These are phyloP conservation scores for Globisporangium lucens DNA, from an alignment of 352 stramenopile species.

Conservation along the genomic window DNA sequence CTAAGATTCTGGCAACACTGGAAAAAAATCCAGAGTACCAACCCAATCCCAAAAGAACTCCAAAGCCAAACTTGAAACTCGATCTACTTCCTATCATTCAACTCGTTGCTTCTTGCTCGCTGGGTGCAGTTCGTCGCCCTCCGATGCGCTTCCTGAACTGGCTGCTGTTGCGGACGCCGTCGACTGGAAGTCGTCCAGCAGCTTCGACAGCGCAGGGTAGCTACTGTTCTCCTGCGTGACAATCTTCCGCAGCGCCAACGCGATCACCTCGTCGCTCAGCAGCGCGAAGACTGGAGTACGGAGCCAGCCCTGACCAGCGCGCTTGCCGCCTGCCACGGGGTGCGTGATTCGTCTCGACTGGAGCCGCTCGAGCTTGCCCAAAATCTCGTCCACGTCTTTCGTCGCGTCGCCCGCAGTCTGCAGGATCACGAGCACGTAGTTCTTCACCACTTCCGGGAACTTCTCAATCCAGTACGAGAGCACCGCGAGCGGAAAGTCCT, in stretches of 20 bases:
- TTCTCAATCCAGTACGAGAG: conserved; percentile 72
- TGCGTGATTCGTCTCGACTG: conserved; percentile 31
- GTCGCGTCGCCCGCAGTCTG: conserved; percentile 30
- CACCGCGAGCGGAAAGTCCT: conserved; percentile 64
- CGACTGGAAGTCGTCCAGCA: conserved; percentile 11
- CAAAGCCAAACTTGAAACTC: too few species aligned
- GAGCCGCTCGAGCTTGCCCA: conserved; percentile 62
- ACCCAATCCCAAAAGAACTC: too few species aligned
- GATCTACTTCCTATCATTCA: neutral
- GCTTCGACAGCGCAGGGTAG: conserved; percentile 28
- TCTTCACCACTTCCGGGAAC: conserved; percentile 54
- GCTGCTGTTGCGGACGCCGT: neutral
- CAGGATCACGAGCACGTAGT: conserved; percentile 47
- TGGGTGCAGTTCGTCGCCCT: conserved; percentile 32
- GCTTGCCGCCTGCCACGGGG: conserved; percentile 18
- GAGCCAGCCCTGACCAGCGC: neutral
- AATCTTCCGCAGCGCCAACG: conserved; percentile 37
- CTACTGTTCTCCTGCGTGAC: conserved; percentile 15
- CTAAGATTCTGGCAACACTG: neutral
- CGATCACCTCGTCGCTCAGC: conserved; percentile 45
- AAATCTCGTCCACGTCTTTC: conserved; percentile 51
- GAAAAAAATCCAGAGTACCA: too few species aligned
- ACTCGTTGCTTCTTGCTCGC: conserved; percentile 58
- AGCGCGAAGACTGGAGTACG: conserved; percentile 24
- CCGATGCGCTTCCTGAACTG: conserved; percentile 4